A percentile compares a stretch with the other conserved stretches of the same genome.
Conservation (phyloP, 164 flowering plant genomes). For the Chimonanthus praecox region DNA sequence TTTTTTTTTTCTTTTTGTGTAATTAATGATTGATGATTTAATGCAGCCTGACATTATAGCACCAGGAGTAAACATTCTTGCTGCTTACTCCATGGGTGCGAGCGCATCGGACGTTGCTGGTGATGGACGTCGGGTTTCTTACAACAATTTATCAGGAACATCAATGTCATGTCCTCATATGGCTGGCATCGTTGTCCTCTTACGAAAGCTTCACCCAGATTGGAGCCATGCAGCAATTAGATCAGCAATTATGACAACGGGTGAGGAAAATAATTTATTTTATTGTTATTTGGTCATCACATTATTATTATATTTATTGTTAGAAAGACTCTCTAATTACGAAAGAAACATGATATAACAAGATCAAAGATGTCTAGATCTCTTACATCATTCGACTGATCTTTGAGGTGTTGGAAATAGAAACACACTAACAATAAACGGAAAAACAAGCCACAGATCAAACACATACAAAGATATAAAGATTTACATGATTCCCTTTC, state of each 20-base stretch:
- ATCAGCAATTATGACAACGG: conserved; percentile 77
- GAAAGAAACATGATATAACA: too few species aligned
- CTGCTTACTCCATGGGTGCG: conserved; percentile 33
- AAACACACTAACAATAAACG: too few species aligned
- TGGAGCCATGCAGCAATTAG: conserved; percentile 69
- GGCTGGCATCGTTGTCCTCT: conserved; percentile 54
- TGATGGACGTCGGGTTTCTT: conserved; percentile 33
- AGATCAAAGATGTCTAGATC: too few species aligned
- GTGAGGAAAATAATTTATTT: conserved; percentile 12
- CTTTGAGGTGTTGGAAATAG: too few species aligned
- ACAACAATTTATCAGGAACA: conserved; percentile 38
- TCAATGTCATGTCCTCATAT: conserved; percentile 76
- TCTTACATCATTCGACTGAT: too few species aligned
- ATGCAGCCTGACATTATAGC: conserved; percentile 66
- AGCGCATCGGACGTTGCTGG: conserved; percentile 14
- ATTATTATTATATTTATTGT: too few species aligned
- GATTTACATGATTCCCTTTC: too few species aligned
- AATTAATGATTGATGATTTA: too few species aligned
- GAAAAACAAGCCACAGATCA: too few species aligned
- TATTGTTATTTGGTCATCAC: too few species aligned
- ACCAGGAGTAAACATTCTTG: conserved; percentile 59
- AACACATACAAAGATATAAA: too few species aligned
- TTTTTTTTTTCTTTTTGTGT: neutral
- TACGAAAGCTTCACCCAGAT: conserved; percentile 29
- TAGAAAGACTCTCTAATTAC: too few species aligned